Conservation (phyloP, 1,139 yeast species). For the Candida tetrigidarum region DNA sequence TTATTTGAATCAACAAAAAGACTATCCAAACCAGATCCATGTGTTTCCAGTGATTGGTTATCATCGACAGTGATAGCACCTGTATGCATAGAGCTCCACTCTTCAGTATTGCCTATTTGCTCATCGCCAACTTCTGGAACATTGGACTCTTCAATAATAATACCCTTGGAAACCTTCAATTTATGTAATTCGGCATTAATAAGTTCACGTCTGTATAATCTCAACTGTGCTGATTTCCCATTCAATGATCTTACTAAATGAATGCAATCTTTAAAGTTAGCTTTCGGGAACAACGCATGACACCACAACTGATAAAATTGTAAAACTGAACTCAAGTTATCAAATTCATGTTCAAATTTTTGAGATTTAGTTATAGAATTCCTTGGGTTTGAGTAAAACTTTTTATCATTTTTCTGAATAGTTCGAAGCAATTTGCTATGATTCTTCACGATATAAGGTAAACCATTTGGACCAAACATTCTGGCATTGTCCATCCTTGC, state of each 20-base stretch:
- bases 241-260: slow-evolving; percentile 39
- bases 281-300: slow-evolving; percentile 77
- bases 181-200: slow-evolving; percentile 40
- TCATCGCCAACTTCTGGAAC: neutral
- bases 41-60: neutral
- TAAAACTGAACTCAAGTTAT: slow-evolving; percentile 50
- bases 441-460: slow-evolving; percentile 49
- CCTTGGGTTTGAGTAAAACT: slow-evolving; percentile 15
- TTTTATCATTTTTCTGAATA: slow-evolving; percentile 33
- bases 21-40: neutral
- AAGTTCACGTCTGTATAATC: slow-evolving; percentile 40
- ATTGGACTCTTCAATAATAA: slow-evolving; percentile 23
- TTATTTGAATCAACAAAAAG: slow-evolving; percentile 7
- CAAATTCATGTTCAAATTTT: slow-evolving; percentile 44
- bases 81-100: slow-evolving; percentile 4
- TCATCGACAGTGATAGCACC: neutral
- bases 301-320: slow-evolving; percentile 86
- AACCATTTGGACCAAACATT: slow-evolving; percentile 48
- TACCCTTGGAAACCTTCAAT: slow-evolving; percentile 36
- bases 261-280: slow-evolving; percentile 68
- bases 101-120: slow-evolving; percentile 23
- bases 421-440: slow-evolving; percentile 35
- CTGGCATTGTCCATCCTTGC: slow-evolving; percentile 55
- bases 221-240: slow-evolving; percentile 35
- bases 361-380: slow-evolving; percentile 7